Evolutionary conservation across 2,329 filamentous ascomycete genomes (phyloP), one percentile per base, ranked within the genome.

Genomic region (Colletotrichum sp.): DNA sequence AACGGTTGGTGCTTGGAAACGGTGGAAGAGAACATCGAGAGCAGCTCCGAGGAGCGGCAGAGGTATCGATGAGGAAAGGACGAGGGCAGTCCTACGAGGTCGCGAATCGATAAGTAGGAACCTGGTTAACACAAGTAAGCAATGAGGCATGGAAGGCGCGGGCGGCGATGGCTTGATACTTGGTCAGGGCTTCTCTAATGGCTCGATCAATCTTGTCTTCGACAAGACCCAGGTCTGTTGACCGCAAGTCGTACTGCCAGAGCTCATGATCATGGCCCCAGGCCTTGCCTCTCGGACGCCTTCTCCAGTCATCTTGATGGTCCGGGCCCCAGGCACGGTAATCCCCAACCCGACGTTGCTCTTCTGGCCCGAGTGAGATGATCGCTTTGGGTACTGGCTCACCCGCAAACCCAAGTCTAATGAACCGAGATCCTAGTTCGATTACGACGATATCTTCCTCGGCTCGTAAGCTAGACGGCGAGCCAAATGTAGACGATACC

Each of bases 401-500:
- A 66, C 96, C 96, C 8, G 96, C 94, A 80, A 98, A 97, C 1
- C 97, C 97, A 12, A 93, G 93, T 58, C 93, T 91, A 31, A 98
- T 83, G 82, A 92, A 93, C 27, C 96, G 91, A 12, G 94, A 90
- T 2, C 95, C 96, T 43, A 98, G 82, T 81, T 98, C 95, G 66
- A 98, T 87, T 55, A 99, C 89, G 7, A 98, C 84, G 8, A 93
- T 87, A 77, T 98, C 97, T 79, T 99, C 97, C 78, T 98, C 95
- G 79, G 93, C 86, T 79, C 92, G 87, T 77, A 94, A 82, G 79
- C 91, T 83, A 73, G 91, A 89, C 76, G 91, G 86, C 59, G 90
- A 90, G 77, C 91, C 87, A 80, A 92, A 90, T 36, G 87, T 82
- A 63, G 90, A 85, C 36, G 91, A 81, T 78, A 90, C 83, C 79